A percentile compares a stretch with the other conserved stretches of the same genome.
Evolutionary conservation across 1,139 yeast species (phyloP).

Genomic region (Blastobotrys illinoisensis): DNA sequence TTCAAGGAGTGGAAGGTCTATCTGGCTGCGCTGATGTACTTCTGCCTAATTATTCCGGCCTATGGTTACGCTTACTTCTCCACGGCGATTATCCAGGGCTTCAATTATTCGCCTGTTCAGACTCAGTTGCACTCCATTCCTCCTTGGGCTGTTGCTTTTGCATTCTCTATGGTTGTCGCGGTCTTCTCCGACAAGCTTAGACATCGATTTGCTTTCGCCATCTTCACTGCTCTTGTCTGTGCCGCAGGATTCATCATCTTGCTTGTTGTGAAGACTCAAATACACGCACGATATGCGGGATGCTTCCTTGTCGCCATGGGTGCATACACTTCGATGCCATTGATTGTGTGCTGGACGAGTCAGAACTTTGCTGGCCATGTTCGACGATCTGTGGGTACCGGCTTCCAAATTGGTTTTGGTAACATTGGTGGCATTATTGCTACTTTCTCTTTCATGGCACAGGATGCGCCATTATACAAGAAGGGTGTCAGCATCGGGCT

Average conservation of each 20-base stretch:
- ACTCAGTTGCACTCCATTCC: conserved; percentile 66
- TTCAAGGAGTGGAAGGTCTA: conserved; percentile 43
- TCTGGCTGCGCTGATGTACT: conserved; percentile 55
- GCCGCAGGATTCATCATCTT: conserved; percentile 54
- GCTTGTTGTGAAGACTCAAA: conserved; percentile 28
- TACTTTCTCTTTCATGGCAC: conserved; percentile 52
- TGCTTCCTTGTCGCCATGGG: conserved; percentile 65
- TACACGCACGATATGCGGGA: conserved; percentile 56
- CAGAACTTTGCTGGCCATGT: conserved; percentile 66
- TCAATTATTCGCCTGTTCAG: conserved; percentile 53
- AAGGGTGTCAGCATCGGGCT: conserved; percentile 55
- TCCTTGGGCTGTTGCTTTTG: conserved; percentile 67
- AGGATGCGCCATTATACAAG: conserved; percentile 54
- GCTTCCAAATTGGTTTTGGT: conserved; percentile 76
- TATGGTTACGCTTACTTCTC: conserved; percentile 71
- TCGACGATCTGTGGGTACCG: conserved; percentile 67
- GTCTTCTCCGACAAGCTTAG: conserved; percentile 37
- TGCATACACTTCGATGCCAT: conserved; percentile 68
- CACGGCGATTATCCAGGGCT: conserved; percentile 53
- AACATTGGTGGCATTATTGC: conserved; percentile 66
- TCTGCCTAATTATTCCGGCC: conserved; percentile 60
- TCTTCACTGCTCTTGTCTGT: conserved; percentile 41
- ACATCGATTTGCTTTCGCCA: conserved; percentile 46
- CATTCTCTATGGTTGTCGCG: conserved; percentile 39
- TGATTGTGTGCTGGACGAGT: conserved; percentile 67